Evolutionary conservation across 208 protist genomes (phyloP), one percentile per base, ranked within the genome.

Genomic region (Acanthamoeba polyphaga): DNA sequence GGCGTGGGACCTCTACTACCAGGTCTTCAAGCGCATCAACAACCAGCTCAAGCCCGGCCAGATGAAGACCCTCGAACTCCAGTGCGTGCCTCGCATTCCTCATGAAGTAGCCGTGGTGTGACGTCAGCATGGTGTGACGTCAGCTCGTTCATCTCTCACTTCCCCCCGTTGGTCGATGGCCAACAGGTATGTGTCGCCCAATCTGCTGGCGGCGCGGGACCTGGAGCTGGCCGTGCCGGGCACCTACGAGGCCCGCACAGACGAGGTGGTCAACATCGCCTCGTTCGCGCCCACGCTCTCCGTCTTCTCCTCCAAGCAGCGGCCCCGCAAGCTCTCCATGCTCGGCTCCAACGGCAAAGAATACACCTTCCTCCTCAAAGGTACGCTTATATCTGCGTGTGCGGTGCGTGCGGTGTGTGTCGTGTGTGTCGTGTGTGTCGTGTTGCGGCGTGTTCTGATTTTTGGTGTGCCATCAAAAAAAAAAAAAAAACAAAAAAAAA

Each of bases 291-390:
- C 98, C 24, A 93, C 96, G 46, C 98, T 99, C 12, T 98, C 97
- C 51, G 99, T 99, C 17, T 7, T 43, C 32, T 43, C 38, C 38
- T 99, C 99, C 1, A 99, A 99, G 98, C 99, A 99, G 97, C 98
- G 99, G 92, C 99, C 99, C n/a, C 96, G 99, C 60, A 99, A 99
- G 96, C 97, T 99, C 51, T 99, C 98, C 43, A 98, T 99, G 7
- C 97, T 98, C 95, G 99, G 99, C 29, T 98, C 96, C 12, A 98
- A 99, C 97, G 99, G 99, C 12, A 72, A 97, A 6, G 98, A 97
- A 68, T 99, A 99, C 96, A 96, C 98, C 76, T 99, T 99, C 97
- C 96, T 99, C 24, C 97, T 99, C 27, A 99, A 99, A 96, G 99
- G 99, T 43, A 92, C 49, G 7, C 60, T 95, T 72, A 4, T 12